phyloP scores from a whole-genome alignment of 108 stramenopile species.

The Skeletonema potamos region DNA sequence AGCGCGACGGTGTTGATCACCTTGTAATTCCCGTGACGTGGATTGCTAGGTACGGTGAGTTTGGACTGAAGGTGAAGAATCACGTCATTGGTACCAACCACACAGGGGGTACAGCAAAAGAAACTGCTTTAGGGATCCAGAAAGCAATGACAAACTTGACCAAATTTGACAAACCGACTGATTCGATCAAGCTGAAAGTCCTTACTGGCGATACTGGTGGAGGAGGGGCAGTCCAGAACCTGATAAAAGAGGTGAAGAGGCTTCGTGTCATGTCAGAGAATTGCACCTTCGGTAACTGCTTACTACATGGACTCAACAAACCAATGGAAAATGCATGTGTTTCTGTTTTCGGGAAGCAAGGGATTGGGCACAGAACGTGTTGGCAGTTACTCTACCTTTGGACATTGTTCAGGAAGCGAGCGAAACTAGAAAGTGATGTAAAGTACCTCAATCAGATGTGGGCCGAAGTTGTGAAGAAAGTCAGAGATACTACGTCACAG shows the following conservation, averaged over 20 bases:
- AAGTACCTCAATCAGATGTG: neutral
- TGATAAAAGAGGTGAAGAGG: neutral
- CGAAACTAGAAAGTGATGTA: neutral
- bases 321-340: neutral
- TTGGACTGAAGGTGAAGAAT: neutral
- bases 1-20: neutral
- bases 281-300: neutral
- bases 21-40: neutral
- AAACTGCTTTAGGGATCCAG: neutral
- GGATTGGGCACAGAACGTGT: neutral
- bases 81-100: neutral
- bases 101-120: neutral
- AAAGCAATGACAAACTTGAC: too few species aligned
- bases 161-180: too few species aligned
- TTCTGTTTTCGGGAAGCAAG: neutral
- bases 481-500: neutral
- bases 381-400: neutral
- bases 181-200: too few species aligned
- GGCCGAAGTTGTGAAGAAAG: neutral
- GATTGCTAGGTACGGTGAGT: neutral
- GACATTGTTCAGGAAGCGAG: neutral
- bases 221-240: neutral
- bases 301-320: neutral
- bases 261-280: neutral
- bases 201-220: neutral